These are phyloP conservation scores for Vitis rotundifolia DNA, from an alignment of 164 flowering plant genomes.

Conservation along the genomic window DNA sequence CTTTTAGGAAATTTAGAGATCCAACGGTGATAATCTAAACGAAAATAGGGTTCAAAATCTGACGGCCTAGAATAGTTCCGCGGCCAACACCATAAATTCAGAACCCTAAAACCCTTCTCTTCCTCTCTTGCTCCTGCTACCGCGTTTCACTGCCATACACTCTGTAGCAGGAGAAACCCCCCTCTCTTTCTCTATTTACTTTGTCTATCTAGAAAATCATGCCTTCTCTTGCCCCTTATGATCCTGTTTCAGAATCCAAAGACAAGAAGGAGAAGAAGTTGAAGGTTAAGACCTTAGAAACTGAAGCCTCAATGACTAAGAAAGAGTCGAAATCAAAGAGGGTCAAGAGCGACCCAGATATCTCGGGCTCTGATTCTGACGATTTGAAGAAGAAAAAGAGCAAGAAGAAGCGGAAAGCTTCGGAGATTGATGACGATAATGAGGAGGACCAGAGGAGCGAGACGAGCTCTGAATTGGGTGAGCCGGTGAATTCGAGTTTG, in stretches of 20 bases:
- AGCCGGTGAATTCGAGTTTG: constrained; percentile 35
- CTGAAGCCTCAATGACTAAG: constrained; percentile 8
- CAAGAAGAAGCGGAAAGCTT: constrained; percentile 44
- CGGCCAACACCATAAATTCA: constrained; percentile 5
- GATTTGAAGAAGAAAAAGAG: constrained; percentile 19
- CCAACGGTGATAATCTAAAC: not conserved
- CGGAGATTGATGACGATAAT: constrained; percentile 21
- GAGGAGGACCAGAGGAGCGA: constrained; percentile 44
- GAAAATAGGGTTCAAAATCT: constrained; percentile 9
- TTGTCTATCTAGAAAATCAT: constrained; percentile 7
- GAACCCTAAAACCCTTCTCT: constrained; percentile 22
- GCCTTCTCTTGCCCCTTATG: constrained; percentile 27
- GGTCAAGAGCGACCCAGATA: not conserved
- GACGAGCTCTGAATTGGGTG: constrained; percentile 51
- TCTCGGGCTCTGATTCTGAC: constrained; percentile 15
- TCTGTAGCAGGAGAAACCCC: constrained; percentile 21
- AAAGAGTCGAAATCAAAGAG: constrained; percentile 21
- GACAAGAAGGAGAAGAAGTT: constrained; percentile 36
- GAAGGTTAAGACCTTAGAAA: constrained; percentile 26
- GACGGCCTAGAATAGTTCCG: constrained; percentile 16
- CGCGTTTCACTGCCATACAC: constrained; percentile 6
- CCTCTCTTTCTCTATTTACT: constrained; percentile 7
- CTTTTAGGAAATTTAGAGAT: not conserved
- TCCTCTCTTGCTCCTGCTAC: constrained; percentile 31
- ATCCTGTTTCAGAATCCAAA: constrained; percentile 10